Conservation (phyloP, 2,329 filamentous ascomycete genomes). For the Monilinia fructigena region DNA sequence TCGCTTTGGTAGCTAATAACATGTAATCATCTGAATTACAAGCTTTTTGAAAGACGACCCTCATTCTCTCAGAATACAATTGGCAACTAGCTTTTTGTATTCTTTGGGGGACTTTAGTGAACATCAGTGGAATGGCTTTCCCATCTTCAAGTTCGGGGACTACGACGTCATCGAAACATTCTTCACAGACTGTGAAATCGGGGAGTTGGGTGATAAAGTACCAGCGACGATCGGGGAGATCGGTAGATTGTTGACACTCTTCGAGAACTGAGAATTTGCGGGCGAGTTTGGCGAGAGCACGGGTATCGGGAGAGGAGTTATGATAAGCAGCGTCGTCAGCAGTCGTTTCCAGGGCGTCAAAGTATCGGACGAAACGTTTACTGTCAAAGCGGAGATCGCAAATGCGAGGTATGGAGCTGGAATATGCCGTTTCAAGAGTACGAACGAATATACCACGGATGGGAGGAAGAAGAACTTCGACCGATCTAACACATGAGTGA, state of each 20-base stretch:
- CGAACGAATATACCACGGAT: slow-evolving; percentile 64
- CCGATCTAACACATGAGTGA: slow-evolving; percentile 66
- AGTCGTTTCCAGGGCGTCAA: slow-evolving; percentile 58
- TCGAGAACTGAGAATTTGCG: slow-evolving; percentile 29
- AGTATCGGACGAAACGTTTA: slow-evolving; percentile 57
- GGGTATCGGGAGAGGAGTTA: slow-evolving; percentile 31
- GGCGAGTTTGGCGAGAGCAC: slow-evolving; percentile 33
- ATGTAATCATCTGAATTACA: slow-evolving; percentile 65
- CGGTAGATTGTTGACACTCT: slow-evolving; percentile 42
- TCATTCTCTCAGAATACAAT: slow-evolving; percentile 78
- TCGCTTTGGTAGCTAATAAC: slow-evolving; percentile 57
- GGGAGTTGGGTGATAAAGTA: slow-evolving; percentile 73
- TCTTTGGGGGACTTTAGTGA: slow-evolving; percentile 60
- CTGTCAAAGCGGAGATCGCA: slow-evolving; percentile 69
- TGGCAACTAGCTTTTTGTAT: slow-evolving; percentile 63
- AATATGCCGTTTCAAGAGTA: slow-evolving; percentile 35
- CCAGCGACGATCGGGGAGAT: slow-evolving; percentile 66
- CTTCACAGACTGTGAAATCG: slow-evolving; percentile 79
- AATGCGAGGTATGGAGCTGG: slow-evolving; percentile 51
- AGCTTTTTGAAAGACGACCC: slow-evolving; percentile 66
- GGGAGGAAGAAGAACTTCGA: slow-evolving; percentile 72
- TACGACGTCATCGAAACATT: slow-evolving; percentile 82
- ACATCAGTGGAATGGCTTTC: slow-evolving; percentile 60
- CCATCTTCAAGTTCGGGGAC: slow-evolving; percentile 60
- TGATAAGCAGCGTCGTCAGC: slow-evolving; percentile 50